A percentile compares a stretch with the other conserved stretches of the same genome.
phyloP scores from a whole-genome alignment of 2,329 filamentous ascomycete species.

The Fusarium aywerte region DNA sequence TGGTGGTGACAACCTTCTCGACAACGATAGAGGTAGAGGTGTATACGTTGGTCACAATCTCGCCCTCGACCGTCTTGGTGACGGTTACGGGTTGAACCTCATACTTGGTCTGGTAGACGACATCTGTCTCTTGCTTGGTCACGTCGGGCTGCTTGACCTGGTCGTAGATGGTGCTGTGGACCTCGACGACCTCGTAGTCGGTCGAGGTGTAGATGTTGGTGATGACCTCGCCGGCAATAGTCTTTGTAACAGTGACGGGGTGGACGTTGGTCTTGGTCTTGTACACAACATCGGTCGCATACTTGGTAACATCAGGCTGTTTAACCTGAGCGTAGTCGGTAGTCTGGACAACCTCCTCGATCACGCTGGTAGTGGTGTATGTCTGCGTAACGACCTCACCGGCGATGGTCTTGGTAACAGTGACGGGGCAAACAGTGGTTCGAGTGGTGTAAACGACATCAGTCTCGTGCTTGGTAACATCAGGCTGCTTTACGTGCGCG shows the following conservation, averaged over 20 bases:
- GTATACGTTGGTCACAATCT: conserved; percentile 42
- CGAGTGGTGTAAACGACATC: conserved; percentile 55
- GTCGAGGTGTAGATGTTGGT: conserved; percentile 45
- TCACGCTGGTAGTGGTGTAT: conserved; percentile 44
- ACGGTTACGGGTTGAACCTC: conserved; percentile 56
- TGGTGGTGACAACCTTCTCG: conserved; percentile 54
- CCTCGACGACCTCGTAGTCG: conserved; percentile 47
- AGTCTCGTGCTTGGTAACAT: conserved; percentile 49
- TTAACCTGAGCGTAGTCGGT: conserved; percentile 50
- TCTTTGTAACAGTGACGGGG: conserved; percentile 55
- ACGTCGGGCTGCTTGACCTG: conserved; percentile 54
- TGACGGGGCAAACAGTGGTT: conserved; percentile 58
- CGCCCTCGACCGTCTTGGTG: conserved; percentile 48
- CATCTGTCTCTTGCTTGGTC: conserved; percentile 48
- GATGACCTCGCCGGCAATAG: conserved; percentile 43
- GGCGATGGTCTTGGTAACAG: conserved; percentile 51
- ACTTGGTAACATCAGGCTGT: conserved; percentile 49
- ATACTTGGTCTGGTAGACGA: conserved; percentile 56
- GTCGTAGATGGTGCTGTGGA: conserved; percentile 50
- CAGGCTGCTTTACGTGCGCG: conserved; percentile 53
- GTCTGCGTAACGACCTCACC: conserved; percentile 54
- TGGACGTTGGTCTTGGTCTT: conserved; percentile 57
- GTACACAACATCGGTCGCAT: conserved; percentile 49
- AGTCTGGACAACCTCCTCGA: conserved; percentile 48
- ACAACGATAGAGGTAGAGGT: conserved; percentile 45